These are phyloP conservation scores for Trichosporon inkin DNA, from an alignment of 1,284 basidiomycete genomes.

Conservation along the genomic window DNA sequence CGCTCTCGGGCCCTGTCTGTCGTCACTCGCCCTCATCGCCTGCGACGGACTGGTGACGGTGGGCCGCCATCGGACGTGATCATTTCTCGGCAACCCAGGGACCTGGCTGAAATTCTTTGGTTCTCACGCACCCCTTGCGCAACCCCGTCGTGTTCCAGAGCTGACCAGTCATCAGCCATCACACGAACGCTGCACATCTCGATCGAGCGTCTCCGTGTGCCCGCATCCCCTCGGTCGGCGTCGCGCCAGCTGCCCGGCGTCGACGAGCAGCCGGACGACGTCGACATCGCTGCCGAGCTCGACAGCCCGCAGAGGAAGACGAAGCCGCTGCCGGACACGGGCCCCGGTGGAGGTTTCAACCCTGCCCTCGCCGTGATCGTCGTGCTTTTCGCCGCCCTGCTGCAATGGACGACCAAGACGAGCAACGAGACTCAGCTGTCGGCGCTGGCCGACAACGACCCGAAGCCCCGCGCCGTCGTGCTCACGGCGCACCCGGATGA, in stretches of 20 bases:
- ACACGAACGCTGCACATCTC: constrained; percentile 39
- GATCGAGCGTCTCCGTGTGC: constrained; percentile 34
- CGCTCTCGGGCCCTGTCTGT: background rate
- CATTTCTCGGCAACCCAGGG: background rate
- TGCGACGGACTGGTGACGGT: background rate
- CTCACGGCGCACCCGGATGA: constrained; percentile 55
- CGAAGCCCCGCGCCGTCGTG: constrained; percentile 46
- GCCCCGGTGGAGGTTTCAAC: background rate
- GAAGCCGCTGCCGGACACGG: background rate
- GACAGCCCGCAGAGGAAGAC: constrained; percentile 15
- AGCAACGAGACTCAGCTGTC: constrained; percentile 2
- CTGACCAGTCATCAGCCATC: constrained; percentile 27
- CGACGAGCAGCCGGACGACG: constrained; percentile 47
- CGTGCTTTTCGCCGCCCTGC: background rate
- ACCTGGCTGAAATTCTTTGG: background rate
- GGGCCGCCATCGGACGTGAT: background rate
- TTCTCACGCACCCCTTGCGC: background rate
- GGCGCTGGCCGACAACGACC: background rate
- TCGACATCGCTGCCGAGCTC: constrained; percentile 37
- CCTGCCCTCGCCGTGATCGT: constrained; percentile 9
- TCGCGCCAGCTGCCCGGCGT: constrained; percentile 20
- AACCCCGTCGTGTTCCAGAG: background rate
- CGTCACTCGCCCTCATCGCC: no score
- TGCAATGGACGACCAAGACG: constrained; percentile 11
- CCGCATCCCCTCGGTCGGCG: constrained; percentile 30